Base-by-base conservation (phyloP, 164 flowering plant species). In the Saururus chinensis region DNA sequence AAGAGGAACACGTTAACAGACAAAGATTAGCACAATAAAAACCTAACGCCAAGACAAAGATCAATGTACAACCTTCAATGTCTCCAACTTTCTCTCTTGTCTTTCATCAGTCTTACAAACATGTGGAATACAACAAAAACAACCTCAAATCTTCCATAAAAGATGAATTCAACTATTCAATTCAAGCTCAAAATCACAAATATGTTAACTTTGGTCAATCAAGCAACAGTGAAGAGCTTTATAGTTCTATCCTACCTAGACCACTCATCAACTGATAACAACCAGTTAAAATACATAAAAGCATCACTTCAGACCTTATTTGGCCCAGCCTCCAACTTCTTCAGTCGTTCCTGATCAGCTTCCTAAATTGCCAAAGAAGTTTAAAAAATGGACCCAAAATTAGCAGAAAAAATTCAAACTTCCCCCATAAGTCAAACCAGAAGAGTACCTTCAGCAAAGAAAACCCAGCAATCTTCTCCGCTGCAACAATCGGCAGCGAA, bases 391-490 rank as follows among this genome's bases (percentile, higher is more conserved):
- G 16, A 7, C 11, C 4, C 37, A 62, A 53, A 53, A 30, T 30
- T 30, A 30, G 37, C 37, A 30, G 6, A 30, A 30, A 2, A 30
- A 30, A 30, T 2, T 30, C 37, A 2, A 30, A 30, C 4, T 30
- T 30, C 6, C 6, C 2, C 37, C 37, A 30, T 6, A 30, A 2
- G 37, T 30, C 37, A 30, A 30, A 30, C 37, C 6, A 6, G 37
- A 30, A 19, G 30, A 30, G 17, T 61, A 82, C 95, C 92, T 84
- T 73, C 70, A 91, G 77, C 0, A 76, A 64, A 8, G 76, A 64
- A 65, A 91, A 91, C 17, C 96, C 98, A 12, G 56, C 57, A 35
- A 91, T 79, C 49, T 68, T 68, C 52, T 84, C 92, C 5, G 65
- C 78, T 0, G 84, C 77, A 19, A 60, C 49, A 40, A 72, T 42